Evolutionary conservation across 257 asterid species (phyloP).

Genomic region (Nicotiana tabacum): DNA sequence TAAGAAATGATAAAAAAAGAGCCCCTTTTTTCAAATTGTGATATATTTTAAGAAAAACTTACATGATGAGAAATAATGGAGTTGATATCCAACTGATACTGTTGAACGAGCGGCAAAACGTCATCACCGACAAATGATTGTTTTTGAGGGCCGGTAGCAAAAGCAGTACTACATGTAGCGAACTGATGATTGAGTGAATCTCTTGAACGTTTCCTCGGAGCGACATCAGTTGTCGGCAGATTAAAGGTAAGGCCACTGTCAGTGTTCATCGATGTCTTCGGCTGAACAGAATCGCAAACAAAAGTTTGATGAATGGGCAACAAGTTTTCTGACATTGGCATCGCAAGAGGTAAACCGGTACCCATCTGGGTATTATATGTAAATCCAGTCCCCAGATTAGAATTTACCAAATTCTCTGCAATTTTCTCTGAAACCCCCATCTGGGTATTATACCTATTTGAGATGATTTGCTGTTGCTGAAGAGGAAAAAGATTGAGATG

Average conservation of each 20-base stretch:
- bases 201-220: constrained; percentile 51
- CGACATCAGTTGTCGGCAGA: constrained; percentile 14
- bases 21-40: not conserved
- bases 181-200: constrained; percentile 28
- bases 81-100: constrained; percentile 60
- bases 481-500: constrained; percentile 38
- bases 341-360: not conserved
- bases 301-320: constrained; percentile 26
- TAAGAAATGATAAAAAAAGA: not conserved
- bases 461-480: constrained; percentile 4
- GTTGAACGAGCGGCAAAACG: constrained; percentile 43
- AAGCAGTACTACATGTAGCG: not conserved
- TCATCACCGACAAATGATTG: constrained; percentile 36
- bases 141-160: constrained; percentile 6
- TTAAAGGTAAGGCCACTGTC: constrained; percentile 54
- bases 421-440: not conserved
- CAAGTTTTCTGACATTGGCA: constrained; percentile 32
- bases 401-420: not conserved
- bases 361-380: not conserved
- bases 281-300: constrained; percentile 34
- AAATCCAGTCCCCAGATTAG: not conserved
- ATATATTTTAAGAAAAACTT: constrained; percentile 3
- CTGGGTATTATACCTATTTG: not conserved
- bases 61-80: constrained; percentile 62
- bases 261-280: constrained; percentile 49